Percentiles rank a stretch among this genome's conserved stretches.
Conservation (phyloP, 2,329 filamentous ascomycete species). For the Exophiala lecanii-corni region DNA sequence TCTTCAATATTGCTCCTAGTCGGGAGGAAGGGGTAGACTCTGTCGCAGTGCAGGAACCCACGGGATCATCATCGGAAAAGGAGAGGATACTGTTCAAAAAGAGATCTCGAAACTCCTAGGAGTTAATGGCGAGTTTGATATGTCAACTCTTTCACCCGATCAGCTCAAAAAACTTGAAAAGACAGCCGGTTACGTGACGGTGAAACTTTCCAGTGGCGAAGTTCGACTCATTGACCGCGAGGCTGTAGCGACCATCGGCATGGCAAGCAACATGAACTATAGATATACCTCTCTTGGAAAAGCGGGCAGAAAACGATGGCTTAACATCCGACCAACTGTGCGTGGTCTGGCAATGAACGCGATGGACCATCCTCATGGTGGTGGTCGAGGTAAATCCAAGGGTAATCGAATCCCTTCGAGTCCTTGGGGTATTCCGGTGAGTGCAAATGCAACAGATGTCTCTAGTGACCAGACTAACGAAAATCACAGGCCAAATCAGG, state of each 20-base stretch:
- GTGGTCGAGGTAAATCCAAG: conserved; percentile 99
- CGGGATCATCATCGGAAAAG: conserved; percentile 82
- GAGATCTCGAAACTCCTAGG: conserved; percentile 26
- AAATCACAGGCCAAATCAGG: conserved; percentile 49
- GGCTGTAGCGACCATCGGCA: conserved; percentile 89
- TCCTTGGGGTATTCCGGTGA: conserved; percentile 92
- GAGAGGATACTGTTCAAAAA: conserved; percentile 58
- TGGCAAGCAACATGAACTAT: conserved; percentile 88
- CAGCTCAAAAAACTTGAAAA: conserved; percentile 45
- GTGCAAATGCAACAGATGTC: conserved; percentile 36
- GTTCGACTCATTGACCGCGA: conserved; percentile 84
- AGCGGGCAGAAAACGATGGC: conserved; percentile 86
- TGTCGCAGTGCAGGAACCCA: conserved; percentile 93
- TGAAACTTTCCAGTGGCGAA: conserved; percentile 88
- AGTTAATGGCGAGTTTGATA: conserved; percentile 25
- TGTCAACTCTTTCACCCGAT: conserved; percentile 35
- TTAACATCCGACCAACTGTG: conserved; percentile 91
- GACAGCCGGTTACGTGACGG: conserved; percentile 72
- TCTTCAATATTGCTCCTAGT: conserved; percentile 79
- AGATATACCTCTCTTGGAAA: conserved; percentile 91
- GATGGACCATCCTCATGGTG: conserved; percentile 96
- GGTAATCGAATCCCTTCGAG: conserved; percentile 92
- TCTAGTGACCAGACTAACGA: conserved; percentile 10
- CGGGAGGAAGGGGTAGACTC: conserved; percentile 73
- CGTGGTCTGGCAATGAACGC: conserved; percentile 99